Evolutionary conservation across 1,284 basidiomycete genomes (phyloP).

Genomic region (Cutaneotrichosporon sp.): DNA sequence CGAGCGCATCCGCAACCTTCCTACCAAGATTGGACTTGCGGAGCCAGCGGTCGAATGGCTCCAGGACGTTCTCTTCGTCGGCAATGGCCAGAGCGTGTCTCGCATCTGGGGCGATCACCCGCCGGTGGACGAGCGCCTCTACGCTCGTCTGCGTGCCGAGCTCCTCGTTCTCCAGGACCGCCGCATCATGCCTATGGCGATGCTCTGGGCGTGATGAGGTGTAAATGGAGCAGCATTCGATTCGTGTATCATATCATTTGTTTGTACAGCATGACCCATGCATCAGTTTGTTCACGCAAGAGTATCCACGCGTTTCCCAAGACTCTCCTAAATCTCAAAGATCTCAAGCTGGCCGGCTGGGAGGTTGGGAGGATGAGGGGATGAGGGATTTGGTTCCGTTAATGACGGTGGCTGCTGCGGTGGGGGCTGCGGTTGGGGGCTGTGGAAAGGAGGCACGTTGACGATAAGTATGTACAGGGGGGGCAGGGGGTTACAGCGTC

Average conservation of each 20-base stretch:
- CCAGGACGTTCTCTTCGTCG: constrained; percentile 8
- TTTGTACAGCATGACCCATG: constrained; percentile 2
- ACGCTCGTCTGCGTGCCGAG: constrained; percentile 10
- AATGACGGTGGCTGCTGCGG: neutral
- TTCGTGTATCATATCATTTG: constrained; percentile 1
- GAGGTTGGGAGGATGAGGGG: neutral
- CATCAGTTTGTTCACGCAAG: neutral
- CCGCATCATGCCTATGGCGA: constrained; percentile 3
- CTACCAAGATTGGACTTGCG: constrained; percentile 2
- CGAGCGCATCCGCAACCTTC: constrained; percentile 5
- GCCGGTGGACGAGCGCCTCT: constrained; percentile 6
- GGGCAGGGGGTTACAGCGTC: neutral
- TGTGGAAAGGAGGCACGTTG: neutral
- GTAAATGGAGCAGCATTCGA: neutral
- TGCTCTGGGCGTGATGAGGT: constrained; percentile 6
- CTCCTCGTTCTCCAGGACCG: constrained; percentile 9
- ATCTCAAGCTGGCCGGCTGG: neutral
- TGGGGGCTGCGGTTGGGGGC: neutral
- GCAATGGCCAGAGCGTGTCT: constrained; percentile 4
- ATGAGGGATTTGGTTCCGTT: neutral
- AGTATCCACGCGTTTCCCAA: no score
- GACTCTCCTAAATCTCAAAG: no score
- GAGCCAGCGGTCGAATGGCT: constrained; percentile 8
- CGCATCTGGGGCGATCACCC: constrained; percentile 12
- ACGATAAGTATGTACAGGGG: no score